These are phyloP conservation scores for Canna indica DNA, from an alignment of 176 grass and related monocot genomes.

Conservation along the genomic window DNA sequence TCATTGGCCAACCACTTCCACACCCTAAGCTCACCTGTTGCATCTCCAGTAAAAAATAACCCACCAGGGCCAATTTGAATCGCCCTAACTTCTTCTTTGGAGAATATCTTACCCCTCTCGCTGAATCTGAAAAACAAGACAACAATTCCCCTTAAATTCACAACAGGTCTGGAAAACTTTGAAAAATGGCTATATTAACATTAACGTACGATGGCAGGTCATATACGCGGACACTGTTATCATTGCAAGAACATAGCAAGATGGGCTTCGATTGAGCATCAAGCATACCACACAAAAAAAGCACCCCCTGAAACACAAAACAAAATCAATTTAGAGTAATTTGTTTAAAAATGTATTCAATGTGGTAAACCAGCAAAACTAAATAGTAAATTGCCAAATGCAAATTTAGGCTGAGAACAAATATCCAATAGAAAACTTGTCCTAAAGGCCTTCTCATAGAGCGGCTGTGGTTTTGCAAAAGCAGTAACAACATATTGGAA, in stretches of 20 bases:
- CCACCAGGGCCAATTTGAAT: constrained; percentile 69
- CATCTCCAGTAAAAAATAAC: constrained; percentile 96
- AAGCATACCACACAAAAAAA: constrained; percentile 70
- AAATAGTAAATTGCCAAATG: background rate
- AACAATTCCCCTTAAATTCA: background rate
- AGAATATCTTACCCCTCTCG: constrained; percentile 76
- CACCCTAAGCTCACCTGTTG: constrained; percentile 84
- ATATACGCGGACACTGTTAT: constrained; percentile 69
- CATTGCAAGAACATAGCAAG: constrained; percentile 77
- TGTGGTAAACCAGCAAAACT: constrained; percentile 4
- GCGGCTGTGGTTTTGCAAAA: too few relatives aligned
- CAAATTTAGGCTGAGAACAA: background rate
- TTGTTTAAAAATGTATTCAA: background rate
- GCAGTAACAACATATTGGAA: too few relatives aligned
- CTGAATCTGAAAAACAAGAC: constrained; percentile 37
- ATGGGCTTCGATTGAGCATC: constrained; percentile 81
- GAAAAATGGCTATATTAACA: background rate
- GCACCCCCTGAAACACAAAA: constrained; percentile 48
- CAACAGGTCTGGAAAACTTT: background rate
- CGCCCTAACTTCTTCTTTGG: constrained; percentile 71
- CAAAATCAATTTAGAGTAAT: constrained; percentile 19
- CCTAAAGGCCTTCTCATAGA: too few relatives aligned
- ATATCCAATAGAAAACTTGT: too few relatives aligned
- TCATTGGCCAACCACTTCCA: constrained; percentile 49
- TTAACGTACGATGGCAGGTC: constrained; percentile 86